Conservation (phyloP, 352 stramenopile genomes). For the Globisporangium viniferum region DNA sequence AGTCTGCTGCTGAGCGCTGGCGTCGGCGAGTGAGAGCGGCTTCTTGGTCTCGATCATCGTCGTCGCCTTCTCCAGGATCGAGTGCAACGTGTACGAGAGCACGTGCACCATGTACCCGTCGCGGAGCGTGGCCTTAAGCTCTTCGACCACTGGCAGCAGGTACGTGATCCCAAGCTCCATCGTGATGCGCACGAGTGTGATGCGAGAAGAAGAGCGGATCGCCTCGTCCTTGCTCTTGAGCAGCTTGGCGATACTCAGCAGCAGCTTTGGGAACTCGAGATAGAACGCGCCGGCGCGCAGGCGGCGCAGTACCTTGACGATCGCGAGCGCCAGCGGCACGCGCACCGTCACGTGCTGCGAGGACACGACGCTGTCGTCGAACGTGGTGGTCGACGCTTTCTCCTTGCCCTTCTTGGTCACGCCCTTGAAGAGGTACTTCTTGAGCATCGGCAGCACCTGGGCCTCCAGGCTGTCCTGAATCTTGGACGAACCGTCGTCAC, state of each 20-base stretch:
- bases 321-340: slow-evolving; percentile 91
- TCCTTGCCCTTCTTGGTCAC: slow-evolving; percentile 42
- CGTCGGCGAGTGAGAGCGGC: slow-evolving; percentile 31
- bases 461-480: slow-evolving; percentile 76
- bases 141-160: slow-evolving; percentile 79
- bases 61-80: slow-evolving; percentile 76
- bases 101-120: slow-evolving; percentile 87
- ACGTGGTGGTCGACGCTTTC: slow-evolving; percentile 28
- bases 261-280: slow-evolving; percentile 91
- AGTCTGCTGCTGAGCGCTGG: slow-evolving; percentile 19
- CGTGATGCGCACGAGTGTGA: slow-evolving; percentile 94
- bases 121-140: slow-evolving; percentile 79
- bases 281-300: slow-evolving; percentile 90
- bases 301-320: slow-evolving; percentile 97
- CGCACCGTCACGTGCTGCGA: slow-evolving; percentile 73
- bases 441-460: slow-evolving; percentile 83
- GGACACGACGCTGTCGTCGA: slow-evolving; percentile 48
- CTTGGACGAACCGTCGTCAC: slow-evolving; percentile 39
- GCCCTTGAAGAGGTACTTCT: slow-evolving; percentile 85
- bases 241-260: slow-evolving; percentile 89
- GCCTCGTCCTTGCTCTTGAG: slow-evolving; percentile 92
- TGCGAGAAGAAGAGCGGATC: slow-evolving; percentile 88
- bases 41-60: slow-evolving; percentile 53
- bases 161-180: slow-evolving; percentile 85
- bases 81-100: slow-evolving; percentile 83